Evolutionary conservation across 371 early-diverging fungal species (phyloP).

Genomic region (Zancudomyces culisetae): DNA sequence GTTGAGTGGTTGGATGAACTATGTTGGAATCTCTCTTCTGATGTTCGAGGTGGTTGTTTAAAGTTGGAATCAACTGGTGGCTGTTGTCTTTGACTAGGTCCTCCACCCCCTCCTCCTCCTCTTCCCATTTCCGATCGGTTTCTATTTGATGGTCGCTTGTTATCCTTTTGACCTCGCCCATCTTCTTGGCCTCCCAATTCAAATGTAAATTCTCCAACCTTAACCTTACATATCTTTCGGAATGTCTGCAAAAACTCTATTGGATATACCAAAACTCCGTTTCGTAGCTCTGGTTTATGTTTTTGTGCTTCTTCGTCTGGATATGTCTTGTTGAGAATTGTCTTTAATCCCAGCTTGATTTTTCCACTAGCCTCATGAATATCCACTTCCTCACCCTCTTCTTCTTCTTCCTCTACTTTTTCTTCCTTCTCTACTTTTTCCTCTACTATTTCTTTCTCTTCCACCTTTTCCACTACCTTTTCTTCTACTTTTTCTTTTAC

Average conservation of each 20-base stretch:
- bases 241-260: constrained; percentile 65
- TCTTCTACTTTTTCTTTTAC: constrained; percentile 16
- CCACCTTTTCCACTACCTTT: constrained; percentile 29
- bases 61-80: constrained; percentile 15
- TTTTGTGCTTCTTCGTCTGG: constrained; percentile 4
- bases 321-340: constrained; percentile 13
- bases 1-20: constrained; percentile 5
- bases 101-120: constrained; percentile 30
- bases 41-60: constrained; percentile 18
- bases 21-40: constrained; percentile 30
- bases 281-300: constrained; percentile 8
- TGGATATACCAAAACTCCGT: constrained; percentile 18
- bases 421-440: constrained; percentile 17
- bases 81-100: too few species aligned
- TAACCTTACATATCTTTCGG: constrained; percentile 36
- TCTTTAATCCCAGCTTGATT: constrained; percentile 20
- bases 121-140: constrained; percentile 37
- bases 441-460: constrained; percentile 25
- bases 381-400: constrained; percentile 5
- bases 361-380: constrained; percentile 14
- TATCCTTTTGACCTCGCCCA: constrained; percentile 29
- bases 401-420: constrained; percentile 5
- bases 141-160: constrained; percentile 29
- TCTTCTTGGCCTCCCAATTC: constrained; percentile 37
- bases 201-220: constrained; percentile 38